Base-by-base conservation (phyloP, 257 asterid species). In the Apocynum venetum region DNA sequence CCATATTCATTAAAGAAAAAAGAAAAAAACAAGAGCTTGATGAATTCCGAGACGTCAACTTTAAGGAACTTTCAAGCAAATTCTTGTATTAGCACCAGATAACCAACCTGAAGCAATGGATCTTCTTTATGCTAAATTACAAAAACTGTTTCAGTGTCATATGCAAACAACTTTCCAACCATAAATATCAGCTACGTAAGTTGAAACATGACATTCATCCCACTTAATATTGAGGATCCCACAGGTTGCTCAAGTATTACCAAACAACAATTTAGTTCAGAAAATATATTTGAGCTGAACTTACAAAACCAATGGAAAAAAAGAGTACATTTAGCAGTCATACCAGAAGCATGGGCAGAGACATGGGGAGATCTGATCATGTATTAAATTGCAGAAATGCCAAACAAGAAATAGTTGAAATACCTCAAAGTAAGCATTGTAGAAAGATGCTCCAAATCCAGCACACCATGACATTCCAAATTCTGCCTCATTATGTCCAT, bases 381-480 rank as follows among this genome's bases (percentile, higher is more conserved):
- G 59, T 53, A 13, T 8, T 63, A 13, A 63, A 63, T 51, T 51
- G 43, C 12, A 36, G 43, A 63, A 8, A 7, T 19, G 35, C 40
- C n/a, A 4, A 46, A 70, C 40, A n/a, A 31, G 56, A 15, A 35
- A 48, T 1, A 46, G 11, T 40, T 52, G 36, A 41, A 20, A 68
- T 17, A 94, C 98, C 98, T 91, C 96, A 76, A 91, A 94, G 86
- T 93, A 95, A 77, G 93, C 92, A 53, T 76, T 76, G 82, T 95
- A 95, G 80, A 95, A 95, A 11, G 95, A 85, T 82, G 92, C 96
- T 60, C 93, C 93, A 75, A 92, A 92, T 83, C 98, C 98, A 57
- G 98, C 98, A 84, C 97, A 95, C 98, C 98, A 95, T 36, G 97
- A 92, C 98, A 94, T 94, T 81, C 98, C 98, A 76, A 94, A 94